Percentiles rank a stretch among this genome's conserved stretches.
Evolutionary conservation across 352 stramenopile genomes (phyloP).

Genomic region (Globisporangium alternatum): DNA sequence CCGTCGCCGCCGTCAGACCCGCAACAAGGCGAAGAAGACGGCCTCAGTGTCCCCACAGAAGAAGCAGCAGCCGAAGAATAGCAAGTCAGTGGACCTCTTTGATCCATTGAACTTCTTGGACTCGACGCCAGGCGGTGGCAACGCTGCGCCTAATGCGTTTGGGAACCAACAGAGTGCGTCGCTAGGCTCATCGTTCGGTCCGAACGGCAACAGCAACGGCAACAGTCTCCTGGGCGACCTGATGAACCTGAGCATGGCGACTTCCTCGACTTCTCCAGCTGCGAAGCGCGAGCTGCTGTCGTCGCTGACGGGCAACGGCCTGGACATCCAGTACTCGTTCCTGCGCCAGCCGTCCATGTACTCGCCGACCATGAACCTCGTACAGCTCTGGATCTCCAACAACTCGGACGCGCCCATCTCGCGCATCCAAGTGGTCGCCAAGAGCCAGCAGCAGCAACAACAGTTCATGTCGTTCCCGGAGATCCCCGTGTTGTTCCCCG

Average conservation of each 20-base stretch:
- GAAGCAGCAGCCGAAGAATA: slow-evolving; percentile 32
- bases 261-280: slow-evolving; percentile 22
- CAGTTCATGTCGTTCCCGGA: slow-evolving; percentile 79
- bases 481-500: slow-evolving; percentile 80
- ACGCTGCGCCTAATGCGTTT: slow-evolving; percentile 6
- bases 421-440: slow-evolving; percentile 37
- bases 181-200: slow-evolving; percentile 7
- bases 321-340: slow-evolving; percentile 69
- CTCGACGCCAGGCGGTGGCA: slow-evolving; percentile 9
- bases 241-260: slow-evolving; percentile 59
- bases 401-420: slow-evolving; percentile 60
- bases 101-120: slow-evolving; percentile 50
- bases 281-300: slow-evolving; percentile 50
- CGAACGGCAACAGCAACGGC: slow-evolving; percentile 4
- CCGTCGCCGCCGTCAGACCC: slow-evolving; percentile 25
- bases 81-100: slow-evolving; percentile 37
- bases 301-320: slow-evolving; percentile 44
- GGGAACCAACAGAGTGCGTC: slow-evolving; percentile 9
- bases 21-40: slow-evolving; percentile 11
- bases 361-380: slow-evolving; percentile 61
- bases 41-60: slow-evolving; percentile 28
- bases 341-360: slow-evolving; percentile 58
- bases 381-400: slow-evolving; percentile 74
- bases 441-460: slow-evolving; percentile 19
- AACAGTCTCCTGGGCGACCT: slow-evolving; percentile 44